Base-by-base conservation (phyloP, 139 green algal genomes). In the Nannochloris sp. region DNA sequence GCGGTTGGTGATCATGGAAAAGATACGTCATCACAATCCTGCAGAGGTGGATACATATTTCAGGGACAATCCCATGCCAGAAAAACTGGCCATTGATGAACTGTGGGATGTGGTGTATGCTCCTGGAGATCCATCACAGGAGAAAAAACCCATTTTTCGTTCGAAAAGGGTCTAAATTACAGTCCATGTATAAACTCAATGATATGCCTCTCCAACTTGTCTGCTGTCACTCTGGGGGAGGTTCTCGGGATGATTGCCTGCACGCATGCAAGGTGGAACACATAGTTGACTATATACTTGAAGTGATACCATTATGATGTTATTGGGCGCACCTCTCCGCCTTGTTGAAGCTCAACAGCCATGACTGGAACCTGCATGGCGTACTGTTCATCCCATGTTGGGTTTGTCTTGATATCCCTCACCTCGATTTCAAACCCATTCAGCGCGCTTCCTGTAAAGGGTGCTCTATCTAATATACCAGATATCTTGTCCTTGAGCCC, bases 1-100 rank as follows among this genome's bases (percentile, higher is more conserved):
- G 28, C 81, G 89, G 3, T 81, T 98, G 2, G 61, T 98, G 20
- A 90, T 83, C 3, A 90, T 97, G 85, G 61, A 84, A 59, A 95
- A 95, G 71, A 28, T 45, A 29, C 16, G n/a, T 13, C 26, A 55
- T 4, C 73, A 78, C 29, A 72, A 80, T 29, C 29, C 62, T 4
- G 48, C n/a, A 2, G 60, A 37, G n/a, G 62, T 49, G 2, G 8
- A 29, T 5, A 46, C 11, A 6, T 46, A 67, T 36, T 40, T 72
- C n/a, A 60, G 55, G 5, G 63, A 23, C 1, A 61, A 30, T 50
- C 64, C 49, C 23, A 51, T 61, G 13, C 60, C 60, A 0, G 33
- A 40, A 57, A 40, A 43, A 12, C 3, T 55, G 36, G 36, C 36
- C 16, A 31, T 59, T 44, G 60, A 66, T 25, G 20, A 55, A 8